A percentile compares a stretch with the other conserved stretches of the same genome.
phyloP scores from a whole-genome alignment of 176 grass and related monocot genomes.

The Avena insularis region DNA sequence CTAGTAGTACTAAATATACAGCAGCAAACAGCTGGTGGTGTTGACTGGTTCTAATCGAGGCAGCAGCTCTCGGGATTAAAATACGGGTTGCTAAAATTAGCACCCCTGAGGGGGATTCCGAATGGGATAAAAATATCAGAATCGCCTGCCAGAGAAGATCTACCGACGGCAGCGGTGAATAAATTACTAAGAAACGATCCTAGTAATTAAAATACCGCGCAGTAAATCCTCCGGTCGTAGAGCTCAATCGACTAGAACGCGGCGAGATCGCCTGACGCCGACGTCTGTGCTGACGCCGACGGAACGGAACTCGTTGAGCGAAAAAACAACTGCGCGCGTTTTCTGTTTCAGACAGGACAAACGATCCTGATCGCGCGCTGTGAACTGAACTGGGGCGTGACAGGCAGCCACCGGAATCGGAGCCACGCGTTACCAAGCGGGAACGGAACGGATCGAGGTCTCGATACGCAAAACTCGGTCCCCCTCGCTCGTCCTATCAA shows the following conservation, averaged over 20 bases:
- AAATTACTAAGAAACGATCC: neutral
- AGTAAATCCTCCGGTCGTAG: too few species aligned
- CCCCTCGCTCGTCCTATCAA: neutral
- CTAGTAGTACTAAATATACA: slow-evolving; percentile 26
- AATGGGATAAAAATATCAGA: neutral
- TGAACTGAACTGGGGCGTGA: neutral
- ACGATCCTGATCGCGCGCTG: neutral
- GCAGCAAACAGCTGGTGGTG: neutral
- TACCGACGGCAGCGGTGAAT: neutral
- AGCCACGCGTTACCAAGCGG: too few species aligned
- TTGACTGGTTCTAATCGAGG: slow-evolving; percentile 35
- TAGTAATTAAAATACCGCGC: too few species aligned
- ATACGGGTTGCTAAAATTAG: slow-evolving; percentile 25
- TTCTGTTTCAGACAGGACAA: neutral
- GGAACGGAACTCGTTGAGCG: neutral
- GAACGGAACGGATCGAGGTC: neutral
- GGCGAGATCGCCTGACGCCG: slow-evolving; percentile 4
- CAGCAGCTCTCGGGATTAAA: neutral
- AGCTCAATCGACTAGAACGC: too few species aligned
- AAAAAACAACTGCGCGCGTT: neutral
- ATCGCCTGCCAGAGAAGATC: slow-evolving; percentile 29
- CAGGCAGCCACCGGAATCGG: neutral
- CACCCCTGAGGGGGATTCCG: neutral
- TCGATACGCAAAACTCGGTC: neutral
- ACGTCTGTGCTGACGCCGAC: neutral